Percentiles rank a stretch among this genome's conserved stretches.
phyloP scores from a whole-genome alignment of 768 basidiomycete genomes.

The Tylopilus felleus region DNA sequence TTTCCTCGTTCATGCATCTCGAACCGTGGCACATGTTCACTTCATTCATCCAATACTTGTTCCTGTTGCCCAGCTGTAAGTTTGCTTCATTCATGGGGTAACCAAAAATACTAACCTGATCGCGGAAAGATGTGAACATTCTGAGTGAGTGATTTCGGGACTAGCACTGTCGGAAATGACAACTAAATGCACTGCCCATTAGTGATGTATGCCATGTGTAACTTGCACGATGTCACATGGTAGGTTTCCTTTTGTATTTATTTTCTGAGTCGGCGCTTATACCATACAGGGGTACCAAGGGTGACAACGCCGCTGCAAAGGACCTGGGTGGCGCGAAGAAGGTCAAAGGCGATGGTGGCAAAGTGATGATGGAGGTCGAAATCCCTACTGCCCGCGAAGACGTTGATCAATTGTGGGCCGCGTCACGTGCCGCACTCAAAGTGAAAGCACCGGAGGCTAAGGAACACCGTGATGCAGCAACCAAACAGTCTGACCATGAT shows the following conservation, averaged over 20 bases:
- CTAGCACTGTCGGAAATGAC: not conserved
- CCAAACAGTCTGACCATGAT: slow-evolving; percentile 86
- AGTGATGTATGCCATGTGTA: slow-evolving; percentile 96
- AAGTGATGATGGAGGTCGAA: slow-evolving; percentile 85
- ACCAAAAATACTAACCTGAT: slow-evolving; percentile 7
- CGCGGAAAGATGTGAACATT: slow-evolving; percentile 65
- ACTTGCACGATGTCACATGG: slow-evolving; percentile 84
- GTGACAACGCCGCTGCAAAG: slow-evolving; percentile 83
- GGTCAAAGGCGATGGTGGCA: slow-evolving; percentile 77
- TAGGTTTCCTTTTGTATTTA: slow-evolving; percentile 22
- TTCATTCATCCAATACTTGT: slow-evolving; percentile 87
- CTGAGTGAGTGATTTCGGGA: slow-evolving; percentile 46
- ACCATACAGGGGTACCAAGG: slow-evolving; percentile 74
- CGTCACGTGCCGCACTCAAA: slow-evolving; percentile 67
- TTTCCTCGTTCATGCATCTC: slow-evolving; percentile 82
- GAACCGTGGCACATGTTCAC: slow-evolving; percentile 99
- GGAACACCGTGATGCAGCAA: slow-evolving; percentile 81
- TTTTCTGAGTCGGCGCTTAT: slow-evolving; percentile 2
- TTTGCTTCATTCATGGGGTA: slow-evolving; percentile 4
- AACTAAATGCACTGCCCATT: not conserved
- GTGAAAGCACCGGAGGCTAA: slow-evolving; percentile 68
- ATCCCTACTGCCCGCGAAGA: slow-evolving; percentile 80
- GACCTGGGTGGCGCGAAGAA: slow-evolving; percentile 92
- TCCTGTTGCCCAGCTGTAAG: slow-evolving; percentile 76
- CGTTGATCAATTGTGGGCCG: slow-evolving; percentile 82